Base-by-base conservation (phyloP, 208 protist genomes). In the Phytomonas francai region DNA sequence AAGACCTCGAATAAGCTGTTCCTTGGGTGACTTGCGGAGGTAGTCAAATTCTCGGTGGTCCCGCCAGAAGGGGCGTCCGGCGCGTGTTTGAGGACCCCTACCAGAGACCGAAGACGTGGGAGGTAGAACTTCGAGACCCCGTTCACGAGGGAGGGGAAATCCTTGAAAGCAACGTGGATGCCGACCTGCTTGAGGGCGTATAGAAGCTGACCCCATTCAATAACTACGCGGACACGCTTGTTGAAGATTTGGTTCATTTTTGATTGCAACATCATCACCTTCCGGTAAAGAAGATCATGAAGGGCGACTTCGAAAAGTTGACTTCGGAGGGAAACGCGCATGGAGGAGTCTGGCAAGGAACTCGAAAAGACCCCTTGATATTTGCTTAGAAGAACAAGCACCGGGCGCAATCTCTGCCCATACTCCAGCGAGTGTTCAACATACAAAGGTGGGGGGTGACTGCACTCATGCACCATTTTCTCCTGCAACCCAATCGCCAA, bases 131-230 rank as follows among this genome's bases (percentile, higher is more conserved):
- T 65, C 16, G 67, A 77, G 9, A 88, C 68, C 33, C 71, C 65
- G 32, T 69, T 65, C 45, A 93, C 75, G 39, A 93, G 68, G 22
- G 78, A 69, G 31, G 70, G 73, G 22, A 89, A 72, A 22, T 83
- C 80, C 30, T 77, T 65, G 34, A 77, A 30, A 39, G 69, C 36
- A 22, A 82, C 63, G 1, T 51, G 34, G 9, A 54, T 68, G 14
- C 45, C 36, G 29, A 79, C 49, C 30, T 29, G 29, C 25, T 71
- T 66, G 9, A 88, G 65, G 7, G 68, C 69, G 59, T 67, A 42
- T 68, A 81, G 81, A 36, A 94, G 74, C 57, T 70, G 78, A 45
- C 74, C 77, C 88, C 88, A 94, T 63, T 81, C 78, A 60, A 94
- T 72, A 31, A 78, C 71, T 0, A 94, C 85, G 33, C 74, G 68